Conservation (phyloP, 2,329 filamentous ascomycete genomes). For the Fusarium liriodendri region DNA sequence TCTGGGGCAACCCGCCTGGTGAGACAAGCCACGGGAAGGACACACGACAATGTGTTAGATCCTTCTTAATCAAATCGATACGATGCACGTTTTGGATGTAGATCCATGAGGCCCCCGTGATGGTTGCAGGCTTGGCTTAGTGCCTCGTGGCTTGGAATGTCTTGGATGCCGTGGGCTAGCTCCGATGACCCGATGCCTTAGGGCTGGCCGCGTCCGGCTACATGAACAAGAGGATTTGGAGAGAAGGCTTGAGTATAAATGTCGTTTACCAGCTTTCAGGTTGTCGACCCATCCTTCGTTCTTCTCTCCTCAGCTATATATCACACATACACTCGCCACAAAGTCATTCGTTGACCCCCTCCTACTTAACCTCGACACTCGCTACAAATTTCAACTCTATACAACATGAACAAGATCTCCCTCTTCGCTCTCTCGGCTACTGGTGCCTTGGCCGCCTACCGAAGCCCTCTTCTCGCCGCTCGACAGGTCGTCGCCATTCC, state of each 20-base stretch:
- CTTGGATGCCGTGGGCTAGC: slow-evolving; percentile 2
- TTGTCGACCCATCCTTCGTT: neutral
- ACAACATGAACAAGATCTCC: slow-evolving; percentile 43
- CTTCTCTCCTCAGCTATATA: neutral
- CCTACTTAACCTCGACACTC: slow-evolving; percentile 8
- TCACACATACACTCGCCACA: neutral
- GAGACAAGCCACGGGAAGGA: neutral
- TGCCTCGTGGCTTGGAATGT: slow-evolving; percentile 36
- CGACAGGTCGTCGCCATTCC: slow-evolving; percentile 38
- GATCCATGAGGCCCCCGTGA: neutral
- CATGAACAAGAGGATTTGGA: neutral
- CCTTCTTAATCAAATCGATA: neutral
- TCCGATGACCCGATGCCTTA: slow-evolving; percentile 8
- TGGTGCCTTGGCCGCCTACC: slow-evolving; percentile 30
- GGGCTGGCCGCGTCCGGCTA: slow-evolving; percentile 16
- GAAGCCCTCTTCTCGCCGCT: slow-evolving; percentile 25
- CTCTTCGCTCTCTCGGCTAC: slow-evolving; percentile 38
- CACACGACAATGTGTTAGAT: neutral
- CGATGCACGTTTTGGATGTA: neutral
- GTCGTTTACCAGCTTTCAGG: neutral
- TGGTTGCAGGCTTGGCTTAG: slow-evolving; percentile 5
- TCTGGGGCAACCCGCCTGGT: neutral
- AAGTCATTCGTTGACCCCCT: slow-evolving; percentile 1
- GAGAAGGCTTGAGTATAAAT: neutral
- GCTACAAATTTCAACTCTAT: neutral